These are phyloP conservation scores for Deuterostichococcus epilithicus DNA, from an alignment of 139 green algal genomes.

Conservation along the genomic window DNA sequence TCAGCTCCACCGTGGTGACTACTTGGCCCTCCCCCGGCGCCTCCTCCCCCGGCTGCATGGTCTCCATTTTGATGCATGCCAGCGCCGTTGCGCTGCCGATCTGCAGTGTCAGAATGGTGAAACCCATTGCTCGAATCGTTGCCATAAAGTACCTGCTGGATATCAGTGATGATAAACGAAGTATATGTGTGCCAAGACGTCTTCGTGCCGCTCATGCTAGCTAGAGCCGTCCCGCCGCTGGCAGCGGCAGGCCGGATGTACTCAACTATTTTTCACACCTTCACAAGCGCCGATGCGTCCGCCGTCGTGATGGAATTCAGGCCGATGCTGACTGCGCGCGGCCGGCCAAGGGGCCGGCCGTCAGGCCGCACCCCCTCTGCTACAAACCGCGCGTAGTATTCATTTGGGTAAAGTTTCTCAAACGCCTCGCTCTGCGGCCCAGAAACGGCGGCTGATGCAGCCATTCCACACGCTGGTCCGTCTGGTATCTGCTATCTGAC, in stretches of 20 bases:
- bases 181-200: too few relatives aligned
- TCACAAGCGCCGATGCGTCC: slow-evolving; percentile 65
- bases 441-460: background rate
- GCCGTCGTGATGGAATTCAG: slow-evolving; percentile 49
- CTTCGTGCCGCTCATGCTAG: too few relatives aligned
- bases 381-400: slow-evolving; percentile 63
- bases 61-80: slow-evolving; percentile 59
- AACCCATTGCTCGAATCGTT: too few relatives aligned
- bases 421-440: slow-evolving; percentile 56
- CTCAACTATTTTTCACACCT: slow-evolving; percentile 20
- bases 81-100: slow-evolving; percentile 61
- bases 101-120: too few relatives aligned
- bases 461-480: too few relatives aligned
- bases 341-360: slow-evolving; percentile 51
- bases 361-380: slow-evolving; percentile 57
- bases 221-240: too few relatives aligned
- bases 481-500: too few relatives aligned
- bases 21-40: slow-evolving; percentile 45
- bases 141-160: too few relatives aligned
- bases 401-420: slow-evolving; percentile 66
- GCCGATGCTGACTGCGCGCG: slow-evolving; percentile 48
- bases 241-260: too few relatives aligned
- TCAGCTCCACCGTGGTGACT: slow-evolving; percentile 49
- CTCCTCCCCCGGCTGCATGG: slow-evolving; percentile 33
- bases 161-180: slow-evolving; percentile 29